A percentile compares a stretch with the other conserved stretches of the same genome.
Evolutionary conservation across 768 basidiomycete species (phyloP).

Genomic region (Tricholoma sp.): DNA sequence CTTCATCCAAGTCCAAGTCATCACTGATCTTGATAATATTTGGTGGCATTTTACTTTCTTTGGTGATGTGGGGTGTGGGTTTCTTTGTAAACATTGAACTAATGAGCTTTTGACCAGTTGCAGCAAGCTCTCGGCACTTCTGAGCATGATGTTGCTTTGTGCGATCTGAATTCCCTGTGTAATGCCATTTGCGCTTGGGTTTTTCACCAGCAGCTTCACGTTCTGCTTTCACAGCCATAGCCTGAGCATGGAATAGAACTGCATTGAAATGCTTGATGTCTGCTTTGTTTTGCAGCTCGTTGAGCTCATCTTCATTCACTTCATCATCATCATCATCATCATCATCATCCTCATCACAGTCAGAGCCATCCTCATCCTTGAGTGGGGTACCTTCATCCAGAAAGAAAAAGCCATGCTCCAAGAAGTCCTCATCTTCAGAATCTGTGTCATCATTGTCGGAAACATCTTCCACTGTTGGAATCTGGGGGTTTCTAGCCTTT

Average conservation of each 20-base stretch:
- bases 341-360: not conserved
- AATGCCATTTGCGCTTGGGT: slow-evolving; percentile 6
- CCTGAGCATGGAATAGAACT: not conserved
- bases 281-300: not conserved
- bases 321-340: too few relatives aligned
- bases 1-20: not conserved
- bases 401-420: not conserved
- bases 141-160: slow-evolving; percentile 6
- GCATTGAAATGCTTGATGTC: slow-evolving; percentile 1
- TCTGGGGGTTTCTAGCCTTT: not conserved
- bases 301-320: not conserved
- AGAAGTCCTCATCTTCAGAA: not conserved
- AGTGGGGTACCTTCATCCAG: not conserved
- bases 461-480: not conserved
- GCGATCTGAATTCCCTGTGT: slow-evolving; percentile 10
- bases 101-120: slow-evolving; percentile 4
- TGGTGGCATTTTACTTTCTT: not conserved
- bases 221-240: not conserved
- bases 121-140: slow-evolving; percentile 2
- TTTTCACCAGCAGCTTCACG: not conserved
- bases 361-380: not conserved
- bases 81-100: slow-evolving; percentile 6
- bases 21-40: not conserved
- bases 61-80: not conserved
- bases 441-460: not conserved